Percentiles rank a stretch among this genome's conserved stretches.
Conservation (phyloP, 176 grass and related monocot species). For the bread wheat (Triticum aestivum) region IWGSC_CS_RefSeq_v2.1 NC_057796.1:437209577-437210076, state of each 20-base stretch:
- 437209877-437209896: conserved; percentile 37
- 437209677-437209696: conserved; percentile 40
- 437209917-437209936: not conserved
- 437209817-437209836: not conserved
- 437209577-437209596: conserved; percentile 16
- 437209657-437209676: conserved; percentile 28
- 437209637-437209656: conserved; percentile 29
- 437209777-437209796: too few species aligned
- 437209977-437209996: not conserved
- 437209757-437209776: conserved; percentile 50
- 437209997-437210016: too few species aligned
- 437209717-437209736: conserved; percentile 27
- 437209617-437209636: not conserved
- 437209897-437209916: not conserved
- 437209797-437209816: not conserved
- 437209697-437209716: conserved; percentile 5
- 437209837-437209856: too few species aligned
- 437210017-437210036: too few species aligned
- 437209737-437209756: conserved; percentile 46
- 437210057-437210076: not conserved
- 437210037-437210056: too few species aligned
- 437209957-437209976: conserved; percentile 2
- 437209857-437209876: too few species aligned
- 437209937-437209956: not conserved
- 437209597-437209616: conserved; percentile 1